Evolutionary conservation across 2,329 filamentous ascomycete genomes (phyloP).

Genomic region (Knufia fluminis): DNA sequence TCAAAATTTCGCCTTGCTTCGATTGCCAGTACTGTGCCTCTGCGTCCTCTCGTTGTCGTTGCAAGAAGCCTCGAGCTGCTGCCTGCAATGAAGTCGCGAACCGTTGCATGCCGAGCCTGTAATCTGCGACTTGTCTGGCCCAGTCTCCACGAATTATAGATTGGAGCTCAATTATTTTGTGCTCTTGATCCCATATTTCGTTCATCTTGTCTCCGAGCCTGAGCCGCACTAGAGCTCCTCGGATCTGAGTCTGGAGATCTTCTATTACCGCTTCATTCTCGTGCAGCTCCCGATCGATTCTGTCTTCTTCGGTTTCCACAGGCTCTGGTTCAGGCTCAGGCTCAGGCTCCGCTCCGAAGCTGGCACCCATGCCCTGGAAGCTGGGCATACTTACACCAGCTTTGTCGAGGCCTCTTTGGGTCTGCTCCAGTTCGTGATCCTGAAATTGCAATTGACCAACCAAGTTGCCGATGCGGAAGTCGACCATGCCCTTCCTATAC

Average conservation of each 20-base stretch:
- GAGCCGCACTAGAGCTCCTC: constrained; percentile 70
- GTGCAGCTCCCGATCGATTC: constrained; percentile 68
- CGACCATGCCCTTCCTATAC: constrained; percentile 86
- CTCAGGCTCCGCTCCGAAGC: constrained; percentile 77
- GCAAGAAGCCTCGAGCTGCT: constrained; percentile 63
- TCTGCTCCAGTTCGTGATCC: constrained; percentile 92
- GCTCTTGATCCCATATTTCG: constrained; percentile 76
- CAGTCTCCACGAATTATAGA: constrained; percentile 81
- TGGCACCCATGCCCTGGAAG: constrained; percentile 93
- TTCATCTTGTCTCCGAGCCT: constrained; percentile 77
- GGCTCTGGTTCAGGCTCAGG: constrained; percentile 61
- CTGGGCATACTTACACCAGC: constrained; percentile 92
- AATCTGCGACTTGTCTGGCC: constrained; percentile 70
- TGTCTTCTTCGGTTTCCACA: constrained; percentile 79
- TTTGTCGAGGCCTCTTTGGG: constrained; percentile 93
- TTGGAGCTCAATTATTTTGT: constrained; percentile 70
- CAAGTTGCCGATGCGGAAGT: constrained; percentile 92
- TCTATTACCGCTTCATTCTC: constrained; percentile 64
- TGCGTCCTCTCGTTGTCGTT: constrained; percentile 53
- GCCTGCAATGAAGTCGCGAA: constrained; percentile 78
- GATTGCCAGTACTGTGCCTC: constrained; percentile 61
- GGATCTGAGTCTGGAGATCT: constrained; percentile 79
- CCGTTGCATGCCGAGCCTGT: constrained; percentile 69
- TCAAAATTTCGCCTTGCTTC: constrained; percentile 62
- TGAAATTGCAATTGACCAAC: constrained; percentile 96